A percentile compares a stretch with the other conserved stretches of the same genome.
Evolutionary conservation across 352 stramenopile species (phyloP).

Genomic region (Phytophthora pinifolia): DNA sequence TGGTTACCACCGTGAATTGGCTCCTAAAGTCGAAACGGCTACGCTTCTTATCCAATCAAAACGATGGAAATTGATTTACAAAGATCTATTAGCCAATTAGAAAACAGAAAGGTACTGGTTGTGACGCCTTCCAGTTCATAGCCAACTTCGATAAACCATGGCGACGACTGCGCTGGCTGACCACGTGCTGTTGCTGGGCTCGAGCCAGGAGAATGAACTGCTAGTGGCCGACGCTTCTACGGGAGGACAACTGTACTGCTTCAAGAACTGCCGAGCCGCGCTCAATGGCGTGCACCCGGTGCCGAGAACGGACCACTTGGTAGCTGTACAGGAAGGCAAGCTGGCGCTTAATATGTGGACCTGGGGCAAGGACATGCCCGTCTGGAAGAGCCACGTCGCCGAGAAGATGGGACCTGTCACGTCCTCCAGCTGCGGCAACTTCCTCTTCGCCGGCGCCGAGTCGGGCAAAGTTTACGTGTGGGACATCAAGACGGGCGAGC

Average conservation of each 20-base stretch:
- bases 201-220: slow-evolving; percentile 66
- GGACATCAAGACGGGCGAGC: slow-evolving; percentile 80
- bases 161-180: slow-evolving; percentile 47
- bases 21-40: not conserved
- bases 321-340: slow-evolving; percentile 69
- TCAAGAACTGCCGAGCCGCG: slow-evolving; percentile 66
- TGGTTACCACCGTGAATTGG: slow-evolving; percentile 9
- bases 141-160: slow-evolving; percentile 29
- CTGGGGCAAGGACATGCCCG: slow-evolving; percentile 71
- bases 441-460: slow-evolving; percentile 67
- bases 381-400: slow-evolving; percentile 73
- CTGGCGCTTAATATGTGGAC: slow-evolving; percentile 61
- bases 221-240: slow-evolving; percentile 60
- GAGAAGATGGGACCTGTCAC: slow-evolving; percentile 69
- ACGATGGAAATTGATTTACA: not conserved
- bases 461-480: slow-evolving; percentile 87
- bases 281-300: slow-evolving; percentile 53
- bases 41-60: slow-evolving; percentile 29
- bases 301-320: slow-evolving; percentile 67
- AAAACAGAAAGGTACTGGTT: slow-evolving; percentile 19
- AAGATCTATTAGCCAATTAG: slow-evolving; percentile 26
- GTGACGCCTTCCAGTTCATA: slow-evolving; percentile 4
- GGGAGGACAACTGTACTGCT: slow-evolving; percentile 67
- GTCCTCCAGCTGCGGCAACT: slow-evolving; percentile 68
- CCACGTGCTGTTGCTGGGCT: slow-evolving; percentile 68